These are phyloP conservation scores for Thecaphora thlaspeos DNA, from an alignment of 1,284 basidiomycete species.

Conservation along the genomic window DNA sequence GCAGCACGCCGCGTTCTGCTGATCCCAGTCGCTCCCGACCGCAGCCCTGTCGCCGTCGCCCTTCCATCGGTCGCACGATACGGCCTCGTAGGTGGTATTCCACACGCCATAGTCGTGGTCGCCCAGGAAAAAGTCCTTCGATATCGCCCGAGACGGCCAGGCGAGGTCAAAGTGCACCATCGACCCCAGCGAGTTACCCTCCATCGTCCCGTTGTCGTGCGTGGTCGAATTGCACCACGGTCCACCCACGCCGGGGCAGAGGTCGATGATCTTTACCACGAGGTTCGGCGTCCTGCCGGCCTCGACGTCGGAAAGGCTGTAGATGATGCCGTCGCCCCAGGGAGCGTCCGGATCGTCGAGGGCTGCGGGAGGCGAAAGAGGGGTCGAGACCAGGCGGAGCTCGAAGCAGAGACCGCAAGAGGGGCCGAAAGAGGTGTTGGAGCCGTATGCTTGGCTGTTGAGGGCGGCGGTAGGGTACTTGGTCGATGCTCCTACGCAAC, in stretches of 20 bases:
- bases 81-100: slow-evolving; percentile 35
- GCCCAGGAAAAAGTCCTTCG: slow-evolving; percentile 38
- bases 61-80: slow-evolving; percentile 36
- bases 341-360: slow-evolving; percentile 10
- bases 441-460: slow-evolving; percentile 36
- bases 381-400: slow-evolving; percentile 35
- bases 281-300: slow-evolving; percentile 25
- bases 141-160: slow-evolving; percentile 38
- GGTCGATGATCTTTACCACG: slow-evolving; percentile 45
- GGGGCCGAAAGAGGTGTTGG: slow-evolving; percentile 39
- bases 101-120: slow-evolving; percentile 46
- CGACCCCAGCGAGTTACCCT: slow-evolving; percentile 34
- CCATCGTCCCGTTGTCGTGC: slow-evolving; percentile 9
- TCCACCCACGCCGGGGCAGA: slow-evolving; percentile 34
- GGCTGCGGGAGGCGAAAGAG: slow-evolving; percentile 23
- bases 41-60: slow-evolving; percentile 36
- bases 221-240: slow-evolving; percentile 40
- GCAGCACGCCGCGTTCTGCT: slow-evolving; percentile 40
- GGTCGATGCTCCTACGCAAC: slow-evolving; percentile 38
- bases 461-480: slow-evolving; percentile 41
- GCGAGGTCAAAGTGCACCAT: slow-evolving; percentile 49
- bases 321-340: slow-evolving; percentile 37
- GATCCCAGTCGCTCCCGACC: slow-evolving; percentile 41
- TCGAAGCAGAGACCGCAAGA: slow-evolving; percentile 40
- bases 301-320: slow-evolving; percentile 9